Evolutionary conservation across 1,284 basidiomycete genomes (phyloP).

Genomic region (Crepidotus sp.): DNA sequence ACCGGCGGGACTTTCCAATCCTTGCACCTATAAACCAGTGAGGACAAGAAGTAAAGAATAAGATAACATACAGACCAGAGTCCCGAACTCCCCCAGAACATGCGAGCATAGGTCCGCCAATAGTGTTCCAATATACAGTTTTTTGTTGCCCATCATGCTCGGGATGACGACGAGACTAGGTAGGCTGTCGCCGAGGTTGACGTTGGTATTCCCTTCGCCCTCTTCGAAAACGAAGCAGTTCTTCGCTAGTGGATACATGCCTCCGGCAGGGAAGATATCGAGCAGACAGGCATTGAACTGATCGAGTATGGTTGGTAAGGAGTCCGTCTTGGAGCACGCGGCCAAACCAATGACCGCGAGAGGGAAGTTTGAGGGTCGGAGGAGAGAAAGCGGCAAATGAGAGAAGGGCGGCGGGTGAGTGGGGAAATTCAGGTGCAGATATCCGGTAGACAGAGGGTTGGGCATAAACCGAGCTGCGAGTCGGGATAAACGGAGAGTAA

Average conservation of each 20-base stretch:
- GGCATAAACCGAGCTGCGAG: slow-evolving; percentile 73
- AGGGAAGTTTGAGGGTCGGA: slow-evolving; percentile 72
- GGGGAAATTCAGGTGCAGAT: slow-evolving; percentile 64
- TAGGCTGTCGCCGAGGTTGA: slow-evolving; percentile 48
- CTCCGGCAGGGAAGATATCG: slow-evolving; percentile 55
- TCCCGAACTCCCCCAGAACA: slow-evolving; percentile 74
- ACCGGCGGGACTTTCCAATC: slow-evolving; percentile 60
- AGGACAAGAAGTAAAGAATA: slow-evolving; percentile 17
- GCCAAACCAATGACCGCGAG: slow-evolving; percentile 75
- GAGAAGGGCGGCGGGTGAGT: slow-evolving; percentile 59
- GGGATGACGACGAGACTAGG: slow-evolving; percentile 68
- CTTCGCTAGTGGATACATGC: slow-evolving; percentile 66
- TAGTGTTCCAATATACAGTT: slow-evolving; percentile 75
- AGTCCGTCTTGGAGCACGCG: slow-evolving; percentile 48
- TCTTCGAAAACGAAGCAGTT: slow-evolving; percentile 78
- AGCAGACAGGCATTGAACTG: slow-evolving; percentile 56
- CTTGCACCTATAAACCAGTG: slow-evolving; percentile 40
- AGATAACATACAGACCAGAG: slow-evolving; percentile 44
- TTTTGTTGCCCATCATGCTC: slow-evolving; percentile 71
- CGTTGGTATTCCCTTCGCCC: slow-evolving; percentile 45
- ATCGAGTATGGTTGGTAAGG: slow-evolving; percentile 51
- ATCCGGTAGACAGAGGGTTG: slow-evolving; percentile 62
- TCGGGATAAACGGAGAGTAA: slow-evolving; percentile 7
- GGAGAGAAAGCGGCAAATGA: slow-evolving; percentile 50
- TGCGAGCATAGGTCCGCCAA: slow-evolving; percentile 81